A percentile compares a stretch with the other conserved stretches of the same genome.
phyloP scores from a whole-genome alignment of 2,329 filamentous ascomycete genomes.

The Zasmidium cellare region DNA sequence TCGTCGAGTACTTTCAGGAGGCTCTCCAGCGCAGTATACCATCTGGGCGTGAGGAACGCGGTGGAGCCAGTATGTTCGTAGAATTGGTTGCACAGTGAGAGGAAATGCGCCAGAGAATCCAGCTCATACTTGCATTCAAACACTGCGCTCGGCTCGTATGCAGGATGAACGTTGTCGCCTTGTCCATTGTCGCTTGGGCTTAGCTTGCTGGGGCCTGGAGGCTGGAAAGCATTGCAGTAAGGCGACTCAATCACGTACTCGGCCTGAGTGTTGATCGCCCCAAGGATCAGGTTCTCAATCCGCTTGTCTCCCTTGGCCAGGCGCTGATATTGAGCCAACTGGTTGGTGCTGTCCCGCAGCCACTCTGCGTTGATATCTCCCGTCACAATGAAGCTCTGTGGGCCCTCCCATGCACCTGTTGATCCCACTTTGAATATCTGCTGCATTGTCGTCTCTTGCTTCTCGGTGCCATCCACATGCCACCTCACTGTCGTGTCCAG shows the following conservation, averaged over 20 bases:
- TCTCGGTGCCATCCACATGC: constrained; percentile 66
- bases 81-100: constrained; percentile 83
- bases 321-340: constrained; percentile 84
- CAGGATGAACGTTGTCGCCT: constrained; percentile 79
- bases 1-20: constrained; percentile 72
- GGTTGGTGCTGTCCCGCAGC: constrained; percentile 90
- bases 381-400: constrained; percentile 91
- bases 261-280: constrained; percentile 92
- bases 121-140: constrained; percentile 99
- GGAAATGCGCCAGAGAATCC: constrained; percentile 89
- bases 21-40: constrained; percentile 74
- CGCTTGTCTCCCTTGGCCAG: constrained; percentile 78
- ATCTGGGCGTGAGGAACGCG: constrained; percentile 75
- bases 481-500: constrained; percentile 88
- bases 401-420: constrained; percentile 65
- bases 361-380: constrained; percentile 85
- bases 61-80: constrained; percentile 74
- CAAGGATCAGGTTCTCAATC: constrained; percentile 78
- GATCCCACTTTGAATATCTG: constrained; percentile 26
- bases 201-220: constrained; percentile 79
- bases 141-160: constrained; percentile 79
- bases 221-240: constrained; percentile 98
- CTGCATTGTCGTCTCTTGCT: constrained; percentile 42
- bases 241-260: constrained; percentile 93
- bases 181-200: constrained; percentile 74